Evolutionary conservation across 495 filamentous ascomycete species (phyloP).

Genomic region (Neurospora sp.): DNA sequence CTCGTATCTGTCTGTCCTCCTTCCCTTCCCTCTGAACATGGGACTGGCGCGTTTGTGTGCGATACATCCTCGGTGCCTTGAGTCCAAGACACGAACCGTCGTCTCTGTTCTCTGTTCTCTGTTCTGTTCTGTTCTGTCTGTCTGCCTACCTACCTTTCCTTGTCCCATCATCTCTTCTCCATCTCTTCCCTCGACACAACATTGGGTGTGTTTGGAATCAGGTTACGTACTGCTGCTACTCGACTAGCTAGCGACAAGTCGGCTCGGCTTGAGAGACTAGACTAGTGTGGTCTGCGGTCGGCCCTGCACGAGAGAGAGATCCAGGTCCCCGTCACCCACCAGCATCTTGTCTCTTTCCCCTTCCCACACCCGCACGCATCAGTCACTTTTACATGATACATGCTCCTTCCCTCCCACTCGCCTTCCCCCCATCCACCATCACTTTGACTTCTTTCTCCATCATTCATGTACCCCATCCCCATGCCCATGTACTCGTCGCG

Average conservation of each 20-base stretch:
- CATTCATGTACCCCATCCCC: conserved; percentile 21
- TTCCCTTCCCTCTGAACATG: neutral
- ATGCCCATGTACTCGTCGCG: conserved; percentile 18
- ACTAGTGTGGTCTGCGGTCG: neutral
- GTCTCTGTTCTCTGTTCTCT: neutral
- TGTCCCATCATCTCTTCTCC: neutral
- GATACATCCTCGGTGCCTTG: neutral
- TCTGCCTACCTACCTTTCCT: conserved; percentile 5
- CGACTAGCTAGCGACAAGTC: neutral
- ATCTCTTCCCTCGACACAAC: neutral
- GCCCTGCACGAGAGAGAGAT: neutral
- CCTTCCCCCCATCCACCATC: neutral
- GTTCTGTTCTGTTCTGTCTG: conserved; percentile 14
- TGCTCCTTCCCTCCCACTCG: neutral
- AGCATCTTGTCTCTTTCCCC: conserved; percentile 1
- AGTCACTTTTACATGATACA: conserved; percentile 6
- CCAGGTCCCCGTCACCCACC: neutral
- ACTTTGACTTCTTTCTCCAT: neutral
- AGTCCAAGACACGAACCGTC: conserved; percentile 6
- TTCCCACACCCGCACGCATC: neutral
- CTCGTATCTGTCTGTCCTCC: conserved; percentile 21
- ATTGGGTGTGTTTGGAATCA: neutral
- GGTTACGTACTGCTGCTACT: neutral
- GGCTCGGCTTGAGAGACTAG: neutral
- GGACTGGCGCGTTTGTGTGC: neutral